Conservation (phyloP, 768 basidiomycete species). For the Boletus vermiculosoides region DNA sequence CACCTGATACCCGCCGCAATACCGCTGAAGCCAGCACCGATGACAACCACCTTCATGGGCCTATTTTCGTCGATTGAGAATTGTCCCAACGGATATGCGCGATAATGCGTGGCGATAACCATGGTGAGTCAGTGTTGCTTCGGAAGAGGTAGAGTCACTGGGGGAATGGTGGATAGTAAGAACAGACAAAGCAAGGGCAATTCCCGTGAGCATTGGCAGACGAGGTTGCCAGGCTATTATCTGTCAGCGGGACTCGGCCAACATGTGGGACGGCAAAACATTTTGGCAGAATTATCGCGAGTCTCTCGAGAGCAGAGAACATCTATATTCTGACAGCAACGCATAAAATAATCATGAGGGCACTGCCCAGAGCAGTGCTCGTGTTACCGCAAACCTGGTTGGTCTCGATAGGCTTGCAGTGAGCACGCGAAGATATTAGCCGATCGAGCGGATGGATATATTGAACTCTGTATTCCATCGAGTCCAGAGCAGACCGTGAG, state of each 20-base stretch:
- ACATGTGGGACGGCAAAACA: background rate
- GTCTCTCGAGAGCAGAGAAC: background rate
- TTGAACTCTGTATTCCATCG: background rate
- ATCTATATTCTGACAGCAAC: background rate
- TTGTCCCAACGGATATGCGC: constrained; percentile 33
- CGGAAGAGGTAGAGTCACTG: background rate
- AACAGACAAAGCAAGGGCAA: background rate
- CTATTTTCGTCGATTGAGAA: constrained; percentile 54
- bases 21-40: constrained; percentile 61
- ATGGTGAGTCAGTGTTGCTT: background rate
- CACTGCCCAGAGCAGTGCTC: too few relatives aligned
- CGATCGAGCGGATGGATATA: background rate
- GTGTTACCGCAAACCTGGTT: background rate
- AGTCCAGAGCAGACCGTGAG: background rate
- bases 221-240: background rate
- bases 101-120: background rate
- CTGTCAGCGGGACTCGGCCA: background rate
- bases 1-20: constrained; percentile 59
- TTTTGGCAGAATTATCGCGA: background rate
- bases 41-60: constrained; percentile 52
- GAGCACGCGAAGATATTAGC: too few relatives aligned
- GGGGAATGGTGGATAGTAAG: background rate
- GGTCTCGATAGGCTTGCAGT: background rate
- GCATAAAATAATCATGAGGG: background rate
- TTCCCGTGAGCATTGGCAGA: too few relatives aligned